Evolutionary conservation across 2,329 filamentous ascomycete species (phyloP).

Genomic region (Diaporthe vexans): DNA sequence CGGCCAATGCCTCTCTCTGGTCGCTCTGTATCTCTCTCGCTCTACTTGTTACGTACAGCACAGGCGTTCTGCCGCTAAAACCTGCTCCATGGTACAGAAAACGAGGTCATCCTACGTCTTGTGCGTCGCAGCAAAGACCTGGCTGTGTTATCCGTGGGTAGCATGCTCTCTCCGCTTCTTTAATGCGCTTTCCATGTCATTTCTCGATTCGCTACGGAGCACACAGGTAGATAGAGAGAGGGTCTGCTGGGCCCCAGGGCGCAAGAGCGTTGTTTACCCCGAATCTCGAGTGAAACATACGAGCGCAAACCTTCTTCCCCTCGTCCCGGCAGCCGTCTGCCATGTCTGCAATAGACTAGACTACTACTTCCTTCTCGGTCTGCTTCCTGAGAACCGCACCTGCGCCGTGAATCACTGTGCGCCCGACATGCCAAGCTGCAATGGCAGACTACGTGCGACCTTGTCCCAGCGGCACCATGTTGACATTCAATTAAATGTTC

Average conservation of each 20-base stretch:
- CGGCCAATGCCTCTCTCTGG: background rate
- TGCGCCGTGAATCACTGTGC: slow-evolving; percentile 31
- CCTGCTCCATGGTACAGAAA: slow-evolving; percentile 4
- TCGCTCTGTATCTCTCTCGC: slow-evolving; percentile 19
- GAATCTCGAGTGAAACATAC: slow-evolving; percentile 38
- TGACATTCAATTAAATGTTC: slow-evolving; percentile 13
- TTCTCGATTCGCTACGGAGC: background rate
- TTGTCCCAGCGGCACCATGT: slow-evolving; percentile 34
- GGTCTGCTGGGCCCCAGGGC: slow-evolving; percentile 10
- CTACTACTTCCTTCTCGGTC: slow-evolving; percentile 18
- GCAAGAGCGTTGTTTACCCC: slow-evolving; percentile 29
- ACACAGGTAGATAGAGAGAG: background rate
- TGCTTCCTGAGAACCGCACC: slow-evolving; percentile 15
- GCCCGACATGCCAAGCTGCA: slow-evolving; percentile 29
- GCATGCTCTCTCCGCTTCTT: slow-evolving; percentile 22
- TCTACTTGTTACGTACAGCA: slow-evolving; percentile 11
- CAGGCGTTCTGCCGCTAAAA: slow-evolving; percentile 4
- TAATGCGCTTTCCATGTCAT: slow-evolving; percentile 15
- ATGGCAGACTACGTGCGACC: slow-evolving; percentile 1
- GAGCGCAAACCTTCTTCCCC: slow-evolving; percentile 37
- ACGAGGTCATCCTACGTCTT: slow-evolving; percentile 24
- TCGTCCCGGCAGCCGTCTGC: slow-evolving; percentile 26
- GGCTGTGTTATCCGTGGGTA: background rate
- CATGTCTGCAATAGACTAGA: background rate
- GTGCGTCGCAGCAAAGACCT: slow-evolving; percentile 21